phyloP scores from a whole-genome alignment of 106 monocot species.

The Cymbidium sinense region DNA sequence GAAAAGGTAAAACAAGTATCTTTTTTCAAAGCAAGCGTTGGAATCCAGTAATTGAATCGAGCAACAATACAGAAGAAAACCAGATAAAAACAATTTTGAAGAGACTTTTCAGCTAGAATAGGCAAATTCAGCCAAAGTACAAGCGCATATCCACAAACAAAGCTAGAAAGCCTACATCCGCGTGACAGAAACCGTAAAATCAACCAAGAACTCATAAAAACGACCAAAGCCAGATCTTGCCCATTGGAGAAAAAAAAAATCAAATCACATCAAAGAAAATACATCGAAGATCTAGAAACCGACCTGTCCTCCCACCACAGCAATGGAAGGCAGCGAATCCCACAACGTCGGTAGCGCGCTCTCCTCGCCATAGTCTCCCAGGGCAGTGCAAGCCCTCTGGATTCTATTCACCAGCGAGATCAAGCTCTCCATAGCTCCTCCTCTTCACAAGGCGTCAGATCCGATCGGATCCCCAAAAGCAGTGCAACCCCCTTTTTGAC shows the following conservation, averaged over 20 bases:
- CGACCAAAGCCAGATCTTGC: not conserved
- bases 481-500: not conserved
- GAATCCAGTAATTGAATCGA: not conserved
- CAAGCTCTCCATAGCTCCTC: slow-evolving; percentile 20
- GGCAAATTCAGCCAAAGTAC: not conserved
- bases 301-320: slow-evolving; percentile 57
- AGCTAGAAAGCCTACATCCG: not conserved
- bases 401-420: slow-evolving; percentile 24
- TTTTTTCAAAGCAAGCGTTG: not conserved
- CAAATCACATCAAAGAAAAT: not conserved
- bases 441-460: not conserved
- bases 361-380: slow-evolving; percentile 45
- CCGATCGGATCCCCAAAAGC: not conserved
- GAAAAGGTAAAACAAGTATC: not conserved
- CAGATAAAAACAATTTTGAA: not conserved
- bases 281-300: slow-evolving; percentile 1
- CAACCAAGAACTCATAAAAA: not conserved
- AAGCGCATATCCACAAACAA: not conserved
- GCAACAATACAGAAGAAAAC: not conserved
- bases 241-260: not conserved
- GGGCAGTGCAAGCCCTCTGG: slow-evolving; percentile 41
- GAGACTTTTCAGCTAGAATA: not conserved
- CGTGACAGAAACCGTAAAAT: not conserved
- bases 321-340: slow-evolving; percentile 53
- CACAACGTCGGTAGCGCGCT: slow-evolving; percentile 42